These are phyloP conservation scores for Tulasnella sp. DNA, from an alignment of 768 basidiomycete species.

Conservation along the genomic window DNA sequence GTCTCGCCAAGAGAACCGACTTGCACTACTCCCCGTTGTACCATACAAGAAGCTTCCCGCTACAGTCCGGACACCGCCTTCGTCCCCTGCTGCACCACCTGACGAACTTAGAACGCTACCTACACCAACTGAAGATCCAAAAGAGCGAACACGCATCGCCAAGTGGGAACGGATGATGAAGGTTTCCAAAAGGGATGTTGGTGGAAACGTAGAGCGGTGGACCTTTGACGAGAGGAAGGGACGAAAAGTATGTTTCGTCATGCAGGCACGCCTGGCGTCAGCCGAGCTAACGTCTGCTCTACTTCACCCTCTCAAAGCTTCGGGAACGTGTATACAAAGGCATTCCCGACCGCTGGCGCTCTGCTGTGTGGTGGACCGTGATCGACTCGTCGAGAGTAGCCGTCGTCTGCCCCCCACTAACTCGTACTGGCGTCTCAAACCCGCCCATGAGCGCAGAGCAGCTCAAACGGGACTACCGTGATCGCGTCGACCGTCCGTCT, in stretches of 20 bases:
- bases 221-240: conserved; percentile 49
- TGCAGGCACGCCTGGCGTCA: not conserved
- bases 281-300: not conserved
- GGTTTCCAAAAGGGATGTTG: conserved; percentile 52
- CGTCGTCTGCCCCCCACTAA: conserved; percentile 30
- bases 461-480: conserved; percentile 26
- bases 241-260: conserved; percentile 37
- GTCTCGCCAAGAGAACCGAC: conserved; percentile 52
- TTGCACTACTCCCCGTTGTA: conserved; percentile 53
- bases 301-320: no score
- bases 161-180: conserved; percentile 87
- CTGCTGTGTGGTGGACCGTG: conserved; percentile 81
- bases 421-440: conserved; percentile 17
- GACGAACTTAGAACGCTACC: conserved; percentile 33
- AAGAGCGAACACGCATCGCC: conserved; percentile 64
- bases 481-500: conserved; percentile 65
- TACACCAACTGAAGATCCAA: conserved; percentile 28
- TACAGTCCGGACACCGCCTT: conserved; percentile 24
- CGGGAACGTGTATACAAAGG: conserved; percentile 82
- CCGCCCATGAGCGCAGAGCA: conserved; percentile 22
- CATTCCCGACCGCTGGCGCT: conserved; percentile 90
- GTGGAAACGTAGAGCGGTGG: conserved; percentile 71
- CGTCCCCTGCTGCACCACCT: conserved; percentile 36
- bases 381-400: conserved; percentile 31
- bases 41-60: conserved; percentile 51